Percentiles rank a stretch among this genome's conserved stretches.
phyloP scores from a whole-genome alignment of 192 early-diverging fungal genomes.

The Podila horticola region DNA sequence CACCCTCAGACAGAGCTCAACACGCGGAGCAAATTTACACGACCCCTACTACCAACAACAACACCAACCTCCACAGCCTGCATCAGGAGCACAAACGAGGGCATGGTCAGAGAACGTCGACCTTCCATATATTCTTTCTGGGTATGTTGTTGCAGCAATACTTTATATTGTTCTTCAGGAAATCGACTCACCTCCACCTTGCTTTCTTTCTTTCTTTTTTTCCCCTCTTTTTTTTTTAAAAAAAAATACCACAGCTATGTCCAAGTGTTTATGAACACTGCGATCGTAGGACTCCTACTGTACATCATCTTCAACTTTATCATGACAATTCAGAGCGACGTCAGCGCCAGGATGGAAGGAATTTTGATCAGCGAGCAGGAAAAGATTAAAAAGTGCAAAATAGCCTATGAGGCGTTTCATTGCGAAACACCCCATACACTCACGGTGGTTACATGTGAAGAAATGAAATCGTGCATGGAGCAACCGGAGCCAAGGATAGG shows the following conservation, averaged over 20 bases:
- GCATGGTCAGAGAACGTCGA: constrained; percentile 48
- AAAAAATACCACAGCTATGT: constrained; percentile 59
- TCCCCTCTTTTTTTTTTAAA: not conserved
- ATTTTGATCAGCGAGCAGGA: constrained; percentile 61
- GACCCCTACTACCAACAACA: not conserved
- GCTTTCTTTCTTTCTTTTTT: too few relatives aligned
- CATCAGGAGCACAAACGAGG: constrained; percentile 5
- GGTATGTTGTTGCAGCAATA: constrained; percentile 6
- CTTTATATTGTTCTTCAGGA: not conserved
- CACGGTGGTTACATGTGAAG: constrained; percentile 69
- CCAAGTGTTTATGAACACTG: constrained; percentile 75
- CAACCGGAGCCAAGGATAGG: constrained; percentile 68
- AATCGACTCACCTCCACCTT: not conserved
- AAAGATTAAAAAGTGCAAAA: constrained; percentile 70
- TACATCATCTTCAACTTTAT: constrained; percentile 76
- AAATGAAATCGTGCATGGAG: constrained; percentile 70
- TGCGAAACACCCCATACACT: constrained; percentile 62
- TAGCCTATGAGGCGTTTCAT: constrained; percentile 71
- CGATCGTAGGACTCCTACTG: constrained; percentile 66
- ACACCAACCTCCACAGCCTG: not conserved
- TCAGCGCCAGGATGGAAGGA: constrained; percentile 70
- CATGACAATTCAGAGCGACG: constrained; percentile 76
- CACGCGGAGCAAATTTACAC: not conserved
- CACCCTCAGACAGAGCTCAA: not conserved
- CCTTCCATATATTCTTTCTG: constrained; percentile 37